phyloP scores from a whole-genome alignment of 2,329 filamentous ascomycete genomes.

The Gyromitra esculenta region DNA sequence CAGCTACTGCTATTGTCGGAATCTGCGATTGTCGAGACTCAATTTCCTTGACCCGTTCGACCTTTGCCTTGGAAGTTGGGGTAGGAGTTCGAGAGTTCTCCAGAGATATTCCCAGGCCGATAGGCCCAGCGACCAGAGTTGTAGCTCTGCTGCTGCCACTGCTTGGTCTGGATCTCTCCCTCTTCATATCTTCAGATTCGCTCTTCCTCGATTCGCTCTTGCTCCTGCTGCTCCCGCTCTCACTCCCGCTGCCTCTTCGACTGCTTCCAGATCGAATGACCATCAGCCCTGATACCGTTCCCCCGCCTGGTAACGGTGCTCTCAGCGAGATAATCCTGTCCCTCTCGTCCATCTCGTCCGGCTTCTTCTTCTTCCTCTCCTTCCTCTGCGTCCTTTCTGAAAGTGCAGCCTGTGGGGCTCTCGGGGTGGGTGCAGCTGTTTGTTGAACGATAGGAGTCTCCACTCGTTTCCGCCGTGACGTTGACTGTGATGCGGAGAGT shows the following conservation, averaged over 20 bases:
- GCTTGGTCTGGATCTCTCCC: conserved; percentile 20
- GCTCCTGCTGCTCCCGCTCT: conserved; percentile 46
- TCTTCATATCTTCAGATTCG: conserved; percentile 14
- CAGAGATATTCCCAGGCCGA: conserved; percentile 47
- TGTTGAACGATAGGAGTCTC: conserved; percentile 26
- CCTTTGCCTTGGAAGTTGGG: conserved; percentile 34
- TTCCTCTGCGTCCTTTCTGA: background rate
- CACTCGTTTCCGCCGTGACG: conserved; percentile 31
- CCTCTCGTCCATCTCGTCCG: conserved; percentile 20
- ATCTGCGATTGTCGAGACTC: conserved; percentile 19
- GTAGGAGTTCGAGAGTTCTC: conserved; percentile 34
- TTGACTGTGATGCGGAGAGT: background rate
- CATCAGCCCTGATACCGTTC: conserved; percentile 40
- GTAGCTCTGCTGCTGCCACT: conserved; percentile 2
- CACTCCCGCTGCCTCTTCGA: conserved; percentile 36
- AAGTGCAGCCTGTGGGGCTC: conserved; percentile 8
- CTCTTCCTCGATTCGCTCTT: conserved; percentile 44
- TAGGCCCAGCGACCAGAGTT: conserved; percentile 27
- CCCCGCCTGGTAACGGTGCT: conserved; percentile 40
- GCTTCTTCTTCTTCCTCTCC: conserved; percentile 21
- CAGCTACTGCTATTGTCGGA: conserved; percentile 30
- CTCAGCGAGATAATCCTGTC: conserved; percentile 33
- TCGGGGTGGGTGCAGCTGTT: conserved; percentile 21
- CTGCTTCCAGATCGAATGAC: conserved; percentile 44
- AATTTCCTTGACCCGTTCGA: conserved; percentile 30